Percentiles rank a stretch among this genome's conserved stretches.
phyloP scores from a whole-genome alignment of 495 filamentous ascomycete genomes.

The Viridothelium virens region DNA sequence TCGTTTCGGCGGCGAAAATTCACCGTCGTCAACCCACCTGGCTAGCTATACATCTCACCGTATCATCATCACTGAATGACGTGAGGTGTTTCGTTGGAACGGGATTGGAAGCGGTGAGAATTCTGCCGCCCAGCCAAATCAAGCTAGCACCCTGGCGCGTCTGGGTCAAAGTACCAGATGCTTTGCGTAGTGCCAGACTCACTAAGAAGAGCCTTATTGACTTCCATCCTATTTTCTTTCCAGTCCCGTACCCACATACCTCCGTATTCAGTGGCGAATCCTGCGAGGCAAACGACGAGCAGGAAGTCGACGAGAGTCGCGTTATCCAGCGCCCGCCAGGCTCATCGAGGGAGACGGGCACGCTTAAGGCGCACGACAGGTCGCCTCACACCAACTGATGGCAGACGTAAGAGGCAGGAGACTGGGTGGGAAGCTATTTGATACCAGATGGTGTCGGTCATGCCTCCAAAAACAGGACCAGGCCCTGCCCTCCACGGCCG shows the following conservation, averaged over 20 bases:
- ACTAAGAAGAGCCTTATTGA: too few relatives aligned
- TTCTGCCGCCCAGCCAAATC: not conserved
- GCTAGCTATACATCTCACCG: not conserved
- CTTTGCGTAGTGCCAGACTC: not conserved
- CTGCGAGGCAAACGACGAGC: too few relatives aligned
- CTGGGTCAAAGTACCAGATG: not conserved
- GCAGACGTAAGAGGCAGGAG: slow-evolving; percentile 5
- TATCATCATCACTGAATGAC: not conserved
- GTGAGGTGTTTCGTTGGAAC: not conserved
- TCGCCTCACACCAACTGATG: not conserved
- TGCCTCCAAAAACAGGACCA: not conserved
- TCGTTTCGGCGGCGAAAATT: too few relatives aligned
- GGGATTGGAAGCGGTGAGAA: not conserved
- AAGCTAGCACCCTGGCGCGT: not conserved
- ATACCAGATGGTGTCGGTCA: not conserved
- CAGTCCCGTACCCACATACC: too few relatives aligned
- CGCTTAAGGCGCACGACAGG: not conserved
- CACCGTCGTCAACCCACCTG: too few relatives aligned
- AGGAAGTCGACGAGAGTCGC: too few relatives aligned
- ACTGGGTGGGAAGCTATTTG: not conserved
- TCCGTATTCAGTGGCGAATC: too few relatives aligned
- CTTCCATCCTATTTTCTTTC: too few relatives aligned
- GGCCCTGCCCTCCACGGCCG: not conserved
- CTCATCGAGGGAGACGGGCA: not conserved
- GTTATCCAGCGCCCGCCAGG: too few relatives aligned